Conservation (phyloP, 2,329 filamentous ascomycete genomes). For the Epichloe gansuensis region DNA sequence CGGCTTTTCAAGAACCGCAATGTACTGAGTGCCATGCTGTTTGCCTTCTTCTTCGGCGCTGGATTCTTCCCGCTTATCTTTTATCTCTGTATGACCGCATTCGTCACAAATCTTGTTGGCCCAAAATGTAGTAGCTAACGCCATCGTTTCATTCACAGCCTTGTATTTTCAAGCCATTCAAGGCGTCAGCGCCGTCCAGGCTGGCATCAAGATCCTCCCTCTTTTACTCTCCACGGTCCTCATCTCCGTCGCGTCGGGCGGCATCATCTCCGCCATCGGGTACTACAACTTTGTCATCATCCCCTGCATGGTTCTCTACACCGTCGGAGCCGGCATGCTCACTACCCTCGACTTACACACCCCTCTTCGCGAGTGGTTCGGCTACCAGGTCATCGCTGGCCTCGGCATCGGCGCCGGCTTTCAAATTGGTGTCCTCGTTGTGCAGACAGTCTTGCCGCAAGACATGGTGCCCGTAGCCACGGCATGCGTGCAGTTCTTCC, state of each 20-base stretch:
- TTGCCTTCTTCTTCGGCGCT: constrained; percentile 35
- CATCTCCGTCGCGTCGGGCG: constrained; percentile 31
- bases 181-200: constrained; percentile 37
- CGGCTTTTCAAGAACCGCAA: constrained; percentile 32
- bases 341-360: constrained; percentile 38
- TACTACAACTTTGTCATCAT: constrained; percentile 30
- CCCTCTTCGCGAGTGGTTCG: constrained; percentile 38
- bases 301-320: constrained; percentile 25
- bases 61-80: constrained; percentile 41
- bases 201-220: constrained; percentile 42
- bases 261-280: constrained; percentile 28
- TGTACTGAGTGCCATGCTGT: constrained; percentile 28
- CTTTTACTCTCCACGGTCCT: constrained; percentile 38
- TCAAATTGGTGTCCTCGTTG: constrained; percentile 34
- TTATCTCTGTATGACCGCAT: constrained; percentile 30
- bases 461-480: constrained; percentile 37
- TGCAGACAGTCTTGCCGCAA: constrained; percentile 38
- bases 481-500: constrained; percentile 46
- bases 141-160: constrained; percentile 16
- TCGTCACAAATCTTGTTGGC: constrained; percentile 7
- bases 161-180: constrained; percentile 43
- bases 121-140: not conserved
- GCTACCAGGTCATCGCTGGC: constrained; percentile 43
- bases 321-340: constrained; percentile 40
- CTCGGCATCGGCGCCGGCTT: constrained; percentile 38